These are phyloP conservation scores for Pseudogymnoascus sp. DNA, from an alignment of 2,329 filamentous ascomycete genomes.

Conservation along the genomic window DNA sequence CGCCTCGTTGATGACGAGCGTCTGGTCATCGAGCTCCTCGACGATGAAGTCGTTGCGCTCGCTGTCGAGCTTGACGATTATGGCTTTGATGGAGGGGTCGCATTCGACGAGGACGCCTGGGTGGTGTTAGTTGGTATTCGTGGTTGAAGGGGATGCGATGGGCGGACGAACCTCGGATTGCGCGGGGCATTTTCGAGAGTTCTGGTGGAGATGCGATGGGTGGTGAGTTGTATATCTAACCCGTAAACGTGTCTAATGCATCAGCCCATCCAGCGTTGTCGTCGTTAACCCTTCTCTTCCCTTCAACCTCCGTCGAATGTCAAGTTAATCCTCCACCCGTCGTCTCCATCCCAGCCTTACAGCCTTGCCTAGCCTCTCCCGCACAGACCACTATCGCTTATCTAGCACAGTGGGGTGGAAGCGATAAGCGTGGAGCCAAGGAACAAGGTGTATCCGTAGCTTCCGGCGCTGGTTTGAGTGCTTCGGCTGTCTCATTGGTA, in stretches of 20 bases:
- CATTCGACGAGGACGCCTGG: slow-evolving; percentile 67
- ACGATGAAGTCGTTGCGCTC: slow-evolving; percentile 66
- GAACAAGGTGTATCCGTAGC: background rate
- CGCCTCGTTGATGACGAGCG: slow-evolving; percentile 65
- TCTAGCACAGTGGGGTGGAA: background rate
- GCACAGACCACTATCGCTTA: background rate
- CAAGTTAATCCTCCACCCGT: background rate
- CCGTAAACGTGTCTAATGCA: background rate
- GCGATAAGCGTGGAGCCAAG: background rate
- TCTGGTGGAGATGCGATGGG: background rate
- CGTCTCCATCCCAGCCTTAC: background rate
- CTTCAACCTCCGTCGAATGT: background rate
- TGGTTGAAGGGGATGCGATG: background rate
- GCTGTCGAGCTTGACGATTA: slow-evolving; percentile 69
- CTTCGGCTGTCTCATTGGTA: background rate
- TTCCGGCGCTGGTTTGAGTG: background rate
- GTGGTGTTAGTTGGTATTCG: background rate
- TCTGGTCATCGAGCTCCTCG: slow-evolving; percentile 70
- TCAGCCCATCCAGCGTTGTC: background rate
- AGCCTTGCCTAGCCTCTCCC: background rate
- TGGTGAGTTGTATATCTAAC: background rate
- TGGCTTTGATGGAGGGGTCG: slow-evolving; percentile 81
- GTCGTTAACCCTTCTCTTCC: background rate
- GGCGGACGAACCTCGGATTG: background rate
- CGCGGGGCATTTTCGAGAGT: background rate